These are phyloP conservation scores for Penicillium palitans DNA, from an alignment of 2,329 filamentous ascomycete species.

Conservation along the genomic window DNA sequence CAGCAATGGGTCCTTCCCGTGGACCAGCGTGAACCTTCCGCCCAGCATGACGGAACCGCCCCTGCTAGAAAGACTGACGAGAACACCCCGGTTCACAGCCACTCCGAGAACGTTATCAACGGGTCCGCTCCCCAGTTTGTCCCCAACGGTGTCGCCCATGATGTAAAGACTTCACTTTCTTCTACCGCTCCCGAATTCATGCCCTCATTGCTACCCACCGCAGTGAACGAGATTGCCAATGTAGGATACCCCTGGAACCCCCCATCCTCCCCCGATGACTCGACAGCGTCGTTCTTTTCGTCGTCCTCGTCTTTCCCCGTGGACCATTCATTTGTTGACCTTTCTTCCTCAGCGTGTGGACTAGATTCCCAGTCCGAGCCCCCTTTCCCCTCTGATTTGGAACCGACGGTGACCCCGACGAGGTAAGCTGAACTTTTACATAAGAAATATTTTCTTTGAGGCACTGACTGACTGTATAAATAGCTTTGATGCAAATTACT, in stretches of 20 bases:
- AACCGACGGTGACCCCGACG: slow-evolving; percentile 21
- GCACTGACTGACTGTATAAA: background rate
- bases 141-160: slow-evolving; percentile 43
- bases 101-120: slow-evolving; percentile 35
- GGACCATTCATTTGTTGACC: slow-evolving; percentile 56
- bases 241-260: slow-evolving; percentile 37
- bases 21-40: slow-evolving; percentile 69
- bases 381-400: slow-evolving; percentile 2
- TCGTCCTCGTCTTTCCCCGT: slow-evolving; percentile 50
- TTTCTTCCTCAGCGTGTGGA: slow-evolving; percentile 52
- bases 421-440: slow-evolving; percentile 10
- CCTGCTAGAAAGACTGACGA: slow-evolving; percentile 40
- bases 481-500: slow-evolving; percentile 8
- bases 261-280: slow-evolving; percentile 51
- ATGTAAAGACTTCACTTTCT: slow-evolving; percentile 56
- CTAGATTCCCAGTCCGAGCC: slow-evolving; percentile 32
- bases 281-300: slow-evolving; percentile 44
- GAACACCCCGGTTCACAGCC: slow-evolving; percentile 35
- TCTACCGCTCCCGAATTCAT: slow-evolving; percentile 65
- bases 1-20: slow-evolving; percentile 73
- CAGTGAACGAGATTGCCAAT: slow-evolving; percentile 39
- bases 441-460: too few relatives aligned
- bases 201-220: slow-evolving; percentile 41
- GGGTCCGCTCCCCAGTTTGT: slow-evolving; percentile 32
- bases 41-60: slow-evolving; percentile 70